Evolutionary conservation across 2,329 filamentous ascomycete species (phyloP).

Genomic region (Hymenoscyphus albidus): DNA sequence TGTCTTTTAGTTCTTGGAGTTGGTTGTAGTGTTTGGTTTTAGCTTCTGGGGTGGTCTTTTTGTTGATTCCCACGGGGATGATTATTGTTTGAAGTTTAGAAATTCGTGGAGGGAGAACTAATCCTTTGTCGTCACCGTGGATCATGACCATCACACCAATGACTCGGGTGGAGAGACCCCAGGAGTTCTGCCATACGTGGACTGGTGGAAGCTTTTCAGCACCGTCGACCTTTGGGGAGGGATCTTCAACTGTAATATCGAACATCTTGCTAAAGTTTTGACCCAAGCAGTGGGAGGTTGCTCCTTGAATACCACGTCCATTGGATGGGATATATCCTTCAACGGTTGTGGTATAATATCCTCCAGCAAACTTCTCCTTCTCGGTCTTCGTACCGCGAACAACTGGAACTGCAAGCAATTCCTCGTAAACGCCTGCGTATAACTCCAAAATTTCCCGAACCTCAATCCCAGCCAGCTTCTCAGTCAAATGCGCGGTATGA

Average conservation of each 20-base stretch:
- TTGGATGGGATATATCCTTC: conserved; percentile 97
- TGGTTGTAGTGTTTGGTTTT: conserved; percentile 71
- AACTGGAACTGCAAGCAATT: conserved; percentile 90
- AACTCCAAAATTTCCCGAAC: conserved; percentile 90
- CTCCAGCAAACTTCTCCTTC: conserved; percentile 96
- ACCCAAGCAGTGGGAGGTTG: conserved; percentile 82
- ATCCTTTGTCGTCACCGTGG: conserved; percentile 91
- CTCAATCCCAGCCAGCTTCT: conserved; percentile 76
- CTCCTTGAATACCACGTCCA: conserved; percentile 93
- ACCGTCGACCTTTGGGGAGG: conserved; percentile 53
- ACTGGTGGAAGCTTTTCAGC: conserved; percentile 75
- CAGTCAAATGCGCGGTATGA: conserved; percentile 76
- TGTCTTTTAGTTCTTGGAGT: conserved; percentile 65
- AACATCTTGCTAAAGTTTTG: conserved; percentile 99
- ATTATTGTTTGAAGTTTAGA: conserved; percentile 82
- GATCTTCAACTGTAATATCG: conserved; percentile 94
- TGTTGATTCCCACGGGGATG: conserved; percentile 88
- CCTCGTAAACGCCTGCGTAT: conserved; percentile 88
- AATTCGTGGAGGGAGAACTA: conserved; percentile 88
- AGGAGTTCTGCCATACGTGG: conserved; percentile 97
- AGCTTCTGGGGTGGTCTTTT: conserved; percentile 78
- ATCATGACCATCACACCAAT: conserved; percentile 99
- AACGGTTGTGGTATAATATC: conserved; percentile 93
- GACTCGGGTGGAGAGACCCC: conserved; percentile 94
- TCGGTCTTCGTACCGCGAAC: conserved; percentile 92